Evolutionary conservation across 2,329 filamentous ascomycete species (phyloP).

Genomic region (Ceratocystis eucalypticola): DNA sequence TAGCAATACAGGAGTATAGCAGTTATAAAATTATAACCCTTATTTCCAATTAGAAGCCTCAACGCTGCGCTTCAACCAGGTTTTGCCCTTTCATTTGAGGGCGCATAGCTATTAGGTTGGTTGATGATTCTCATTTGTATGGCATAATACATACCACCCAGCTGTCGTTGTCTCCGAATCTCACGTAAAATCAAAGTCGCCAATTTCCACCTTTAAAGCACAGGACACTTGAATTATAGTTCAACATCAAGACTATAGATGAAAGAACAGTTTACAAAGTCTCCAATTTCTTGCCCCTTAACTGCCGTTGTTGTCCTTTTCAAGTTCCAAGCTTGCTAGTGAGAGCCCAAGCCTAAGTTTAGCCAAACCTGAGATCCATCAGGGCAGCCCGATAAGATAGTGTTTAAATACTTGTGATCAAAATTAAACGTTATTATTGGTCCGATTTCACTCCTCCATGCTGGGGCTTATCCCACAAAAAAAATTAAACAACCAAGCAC

Average conservation of each 20-base stretch:
- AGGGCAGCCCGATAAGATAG: constrained; percentile 17
- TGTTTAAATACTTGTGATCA: constrained; percentile 3
- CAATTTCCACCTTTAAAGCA: too few relatives aligned
- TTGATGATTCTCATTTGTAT: too few relatives aligned
- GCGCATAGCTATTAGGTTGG: too few relatives aligned
- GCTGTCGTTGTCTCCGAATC: too few relatives aligned
- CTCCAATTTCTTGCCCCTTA: neutral
- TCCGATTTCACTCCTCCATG: constrained; percentile 10
- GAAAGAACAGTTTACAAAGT: too few relatives aligned
- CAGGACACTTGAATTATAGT: too few relatives aligned
- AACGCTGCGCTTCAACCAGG: neutral
- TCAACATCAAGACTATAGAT: too few relatives aligned
- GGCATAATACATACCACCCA: too few relatives aligned
- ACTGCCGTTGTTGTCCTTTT: neutral
- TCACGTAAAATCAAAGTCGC: too few relatives aligned
- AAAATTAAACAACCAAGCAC: constrained; percentile 14
- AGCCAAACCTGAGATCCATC: constrained; percentile 13
- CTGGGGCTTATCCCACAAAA: constrained; percentile 20
- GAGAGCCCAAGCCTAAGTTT: neutral
- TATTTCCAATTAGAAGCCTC: neutral
- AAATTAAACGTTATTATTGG: constrained; percentile 10
- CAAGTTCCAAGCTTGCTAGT: neutral
- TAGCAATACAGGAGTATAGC: neutral
- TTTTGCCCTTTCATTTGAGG: neutral
- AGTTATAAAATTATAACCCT: neutral